Conservation (phyloP, 2,329 filamentous ascomycete species). For the Boeremia lycopersici region DNA sequence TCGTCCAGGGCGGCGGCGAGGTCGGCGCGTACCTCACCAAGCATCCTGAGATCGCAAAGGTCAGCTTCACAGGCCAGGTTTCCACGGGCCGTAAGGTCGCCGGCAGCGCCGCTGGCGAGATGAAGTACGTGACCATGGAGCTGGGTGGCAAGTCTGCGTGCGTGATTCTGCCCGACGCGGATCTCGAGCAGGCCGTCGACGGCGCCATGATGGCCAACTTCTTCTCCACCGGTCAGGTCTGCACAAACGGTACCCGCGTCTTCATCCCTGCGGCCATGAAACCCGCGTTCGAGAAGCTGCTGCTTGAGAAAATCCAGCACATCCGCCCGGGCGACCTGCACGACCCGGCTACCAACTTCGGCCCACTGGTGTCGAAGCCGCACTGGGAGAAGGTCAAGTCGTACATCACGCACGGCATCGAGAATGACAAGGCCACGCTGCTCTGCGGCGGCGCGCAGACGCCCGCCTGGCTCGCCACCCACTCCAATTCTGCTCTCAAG, state of each 20-base stretch:
- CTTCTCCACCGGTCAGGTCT: constrained; percentile 88
- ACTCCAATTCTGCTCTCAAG: constrained; percentile 50
- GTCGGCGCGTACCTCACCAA: constrained; percentile 76
- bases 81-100: constrained; percentile 83
- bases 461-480: constrained; percentile 55
- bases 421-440: constrained; percentile 74
- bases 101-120: constrained; percentile 71
- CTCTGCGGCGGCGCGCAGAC: constrained; percentile 72
- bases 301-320: constrained; percentile 72
- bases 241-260: constrained; percentile 89
- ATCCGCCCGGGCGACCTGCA: constrained; percentile 76
- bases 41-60: constrained; percentile 77
- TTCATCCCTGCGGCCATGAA: constrained; percentile 75
- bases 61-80: constrained; percentile 89
- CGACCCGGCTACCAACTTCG: constrained; percentile 77
- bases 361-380: constrained; percentile 75
- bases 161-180: constrained; percentile 79
- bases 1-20: constrained; percentile 79
- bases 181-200: constrained; percentile 80
- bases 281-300: constrained; percentile 67
- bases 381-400: constrained; percentile 79
- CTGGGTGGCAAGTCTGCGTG: constrained; percentile 85
- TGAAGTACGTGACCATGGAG: constrained; percentile 95
- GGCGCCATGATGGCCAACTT: constrained; percentile 95
- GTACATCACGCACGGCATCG: constrained; percentile 77